Percentiles rank a stretch among this genome's conserved stretches.
These are phyloP conservation scores for Rhizoctonia solani DNA, from an alignment of 1,284 basidiomycete genomes.

Conservation along the genomic window DNA sequence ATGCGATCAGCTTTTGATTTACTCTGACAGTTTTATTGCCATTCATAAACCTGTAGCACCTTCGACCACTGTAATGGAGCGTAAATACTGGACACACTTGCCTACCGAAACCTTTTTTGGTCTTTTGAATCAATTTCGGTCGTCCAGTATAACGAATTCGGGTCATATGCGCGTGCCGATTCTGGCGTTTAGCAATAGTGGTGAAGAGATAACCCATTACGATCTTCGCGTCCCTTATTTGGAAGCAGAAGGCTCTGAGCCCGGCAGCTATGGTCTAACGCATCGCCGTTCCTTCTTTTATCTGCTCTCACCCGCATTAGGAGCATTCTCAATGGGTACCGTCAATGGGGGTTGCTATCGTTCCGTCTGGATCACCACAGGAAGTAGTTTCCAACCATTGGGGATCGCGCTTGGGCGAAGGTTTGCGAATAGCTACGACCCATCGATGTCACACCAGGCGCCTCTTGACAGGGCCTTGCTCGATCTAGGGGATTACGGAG, in stretches of 20 bases:
- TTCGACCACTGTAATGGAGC: background rate
- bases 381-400: background rate
- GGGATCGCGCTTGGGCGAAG: constrained; percentile 20
- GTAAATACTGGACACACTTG: background rate
- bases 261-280: constrained; percentile 2
- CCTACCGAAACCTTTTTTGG: constrained; percentile 20
- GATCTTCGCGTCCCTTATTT: background rate
- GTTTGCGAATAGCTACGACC: background rate
- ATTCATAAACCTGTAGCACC: constrained; percentile 17
- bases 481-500: constrained; percentile 17
- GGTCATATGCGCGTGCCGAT: constrained; percentile 3
- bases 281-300: constrained; percentile 20
- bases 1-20: constrained; percentile 12
- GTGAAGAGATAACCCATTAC: constrained; percentile 12
- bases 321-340: constrained; percentile 12
- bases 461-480: constrained; percentile 5
- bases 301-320: constrained; percentile 1
- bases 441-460: background rate
- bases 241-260: background rate
- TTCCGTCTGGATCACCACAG: constrained; percentile 10
- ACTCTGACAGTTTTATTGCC: constrained; percentile 21
- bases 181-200: constrained; percentile 2
- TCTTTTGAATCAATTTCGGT: constrained; percentile 10
- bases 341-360: constrained; percentile 27
- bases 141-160: background rate